A percentile compares a stretch with the other conserved stretches of the same genome.
phyloP scores from a whole-genome alignment of 2,329 filamentous ascomycete genomes.

The Onygenales sp. region DNA sequence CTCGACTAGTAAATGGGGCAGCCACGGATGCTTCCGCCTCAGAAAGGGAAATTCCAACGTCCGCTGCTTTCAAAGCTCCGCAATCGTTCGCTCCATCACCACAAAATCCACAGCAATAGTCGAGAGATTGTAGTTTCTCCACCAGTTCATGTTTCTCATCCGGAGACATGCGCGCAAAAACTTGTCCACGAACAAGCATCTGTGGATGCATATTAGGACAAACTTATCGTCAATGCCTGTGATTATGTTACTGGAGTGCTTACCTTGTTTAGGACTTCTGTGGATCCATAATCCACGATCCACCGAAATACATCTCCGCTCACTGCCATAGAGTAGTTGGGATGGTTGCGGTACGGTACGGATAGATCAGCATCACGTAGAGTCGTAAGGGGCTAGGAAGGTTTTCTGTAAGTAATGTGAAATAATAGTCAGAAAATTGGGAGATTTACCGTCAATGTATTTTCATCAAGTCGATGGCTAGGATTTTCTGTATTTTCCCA shows the following conservation, averaged over 20 bases:
- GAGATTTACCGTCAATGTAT: conserved; percentile 37
- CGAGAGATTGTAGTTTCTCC: conserved; percentile 91
- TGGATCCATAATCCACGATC: conserved; percentile 82
- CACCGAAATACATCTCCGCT: conserved; percentile 93
- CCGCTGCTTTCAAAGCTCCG: conserved; percentile 89
- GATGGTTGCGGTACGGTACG: conserved; percentile 73
- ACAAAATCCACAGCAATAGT: conserved; percentile 92
- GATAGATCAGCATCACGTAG: conserved; percentile 68
- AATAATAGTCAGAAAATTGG: neutral
- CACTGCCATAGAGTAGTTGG: conserved; percentile 81
- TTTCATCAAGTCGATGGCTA: conserved; percentile 65
- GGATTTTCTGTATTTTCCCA: conserved; percentile 97
- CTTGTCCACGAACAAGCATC: conserved; percentile 84
- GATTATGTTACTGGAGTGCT: conserved; percentile 15
- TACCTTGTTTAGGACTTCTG: conserved; percentile 65
- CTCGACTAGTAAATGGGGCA: conserved; percentile 89
- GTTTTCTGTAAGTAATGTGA: conserved; percentile 7
- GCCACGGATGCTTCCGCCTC: conserved; percentile 96
- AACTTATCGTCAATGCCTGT: too few relatives aligned
- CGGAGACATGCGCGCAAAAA: conserved; percentile 96
- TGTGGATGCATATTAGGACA: conserved; percentile 28
- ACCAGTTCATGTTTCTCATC: conserved; percentile 98
- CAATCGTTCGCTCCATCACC: conserved; percentile 97
- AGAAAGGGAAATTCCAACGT: conserved; percentile 93
- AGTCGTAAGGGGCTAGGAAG: conserved; percentile 56